These are phyloP conservation scores for Sarocladiaceae sp. DNA, from an alignment of 2,329 filamentous ascomycete species.

Conservation along the genomic window DNA sequence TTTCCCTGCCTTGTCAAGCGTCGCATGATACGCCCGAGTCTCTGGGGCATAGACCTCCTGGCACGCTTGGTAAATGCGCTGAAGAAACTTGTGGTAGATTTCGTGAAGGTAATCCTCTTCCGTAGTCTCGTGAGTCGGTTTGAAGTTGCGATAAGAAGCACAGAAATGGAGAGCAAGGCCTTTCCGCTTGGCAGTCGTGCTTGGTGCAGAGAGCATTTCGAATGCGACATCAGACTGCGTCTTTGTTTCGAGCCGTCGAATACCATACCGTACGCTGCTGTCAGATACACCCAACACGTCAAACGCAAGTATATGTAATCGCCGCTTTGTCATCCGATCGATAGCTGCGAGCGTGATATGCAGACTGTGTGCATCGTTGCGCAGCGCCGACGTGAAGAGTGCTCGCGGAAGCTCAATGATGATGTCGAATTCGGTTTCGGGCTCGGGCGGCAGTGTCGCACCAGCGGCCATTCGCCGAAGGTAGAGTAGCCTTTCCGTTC, in stretches of 20 bases:
- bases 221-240: not conserved
- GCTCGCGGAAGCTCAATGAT: not conserved
- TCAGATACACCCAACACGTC: conserved; percentile 4
- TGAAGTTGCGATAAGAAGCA: not conserved
- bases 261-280: not conserved
- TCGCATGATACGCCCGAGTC: not conserved
- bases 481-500: conserved; percentile 3
- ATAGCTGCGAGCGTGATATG: not conserved
- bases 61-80: not conserved
- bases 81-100: not conserved
- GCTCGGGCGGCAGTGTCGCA: not conserved
- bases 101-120: not conserved
- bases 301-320: not conserved
- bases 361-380: not conserved
- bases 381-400: not conserved
- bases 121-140: not conserved
- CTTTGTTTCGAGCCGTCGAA: not conserved
- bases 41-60: not conserved
- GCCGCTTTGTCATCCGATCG: not conserved
- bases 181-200: not conserved
- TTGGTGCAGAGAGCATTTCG: not conserved
- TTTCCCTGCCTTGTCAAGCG: not conserved
- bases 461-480: not conserved
- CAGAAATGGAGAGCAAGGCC: not conserved
- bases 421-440: not conserved